Conservation (phyloP, 2,329 filamentous ascomycete species). For the Ophiostoma ips region DNA sequence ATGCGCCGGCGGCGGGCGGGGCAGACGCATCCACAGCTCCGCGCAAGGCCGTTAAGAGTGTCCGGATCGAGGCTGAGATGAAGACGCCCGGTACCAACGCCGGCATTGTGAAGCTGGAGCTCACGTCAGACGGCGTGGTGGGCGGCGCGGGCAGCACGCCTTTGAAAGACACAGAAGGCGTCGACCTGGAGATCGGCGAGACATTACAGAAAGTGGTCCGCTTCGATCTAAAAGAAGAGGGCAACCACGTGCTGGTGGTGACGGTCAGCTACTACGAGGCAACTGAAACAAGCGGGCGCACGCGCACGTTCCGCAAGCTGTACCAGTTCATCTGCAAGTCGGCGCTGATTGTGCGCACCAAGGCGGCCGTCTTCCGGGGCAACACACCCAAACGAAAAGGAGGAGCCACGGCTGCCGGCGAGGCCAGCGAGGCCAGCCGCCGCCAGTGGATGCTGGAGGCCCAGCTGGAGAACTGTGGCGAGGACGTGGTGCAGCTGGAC, state of each 20-base stretch:
- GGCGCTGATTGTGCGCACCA: slow-evolving; percentile 80
- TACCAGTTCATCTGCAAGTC: slow-evolving; percentile 95
- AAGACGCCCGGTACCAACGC: slow-evolving; percentile 58
- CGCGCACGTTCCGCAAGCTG: slow-evolving; percentile 80
- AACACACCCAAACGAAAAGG: neutral
- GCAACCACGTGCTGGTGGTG: slow-evolving; percentile 82
- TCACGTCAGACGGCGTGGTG: slow-evolving; percentile 29
- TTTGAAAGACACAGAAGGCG: slow-evolving; percentile 4
- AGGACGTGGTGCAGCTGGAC: slow-evolving; percentile 69
- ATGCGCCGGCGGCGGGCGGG: slow-evolving; percentile 29
- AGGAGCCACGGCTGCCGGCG: no score
- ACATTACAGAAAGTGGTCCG: slow-evolving; percentile 70
- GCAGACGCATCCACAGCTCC: slow-evolving; percentile 17
- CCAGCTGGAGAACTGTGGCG: slow-evolving; percentile 88
- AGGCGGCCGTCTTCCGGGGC: slow-evolving; percentile 47
- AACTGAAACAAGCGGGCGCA: slow-evolving; percentile 51
- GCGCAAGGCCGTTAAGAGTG: slow-evolving; percentile 51
- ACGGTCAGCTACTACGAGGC: slow-evolving; percentile 92
- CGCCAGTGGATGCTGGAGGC: slow-evolving; percentile 69
- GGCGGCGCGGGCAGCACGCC: slow-evolving; percentile 1
- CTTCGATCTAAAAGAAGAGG: slow-evolving; percentile 87
- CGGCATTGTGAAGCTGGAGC: slow-evolving; percentile 38
- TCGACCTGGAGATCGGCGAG: slow-evolving; percentile 44
- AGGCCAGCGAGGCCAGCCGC: slow-evolving; percentile 19
- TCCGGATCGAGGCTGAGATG: slow-evolving; percentile 83